A percentile compares a stretch with the other conserved stretches of the same genome.
Conservation (phyloP, 1,284 basidiomycete genomes). For the Phellopilus nigrolimitatus region DNA sequence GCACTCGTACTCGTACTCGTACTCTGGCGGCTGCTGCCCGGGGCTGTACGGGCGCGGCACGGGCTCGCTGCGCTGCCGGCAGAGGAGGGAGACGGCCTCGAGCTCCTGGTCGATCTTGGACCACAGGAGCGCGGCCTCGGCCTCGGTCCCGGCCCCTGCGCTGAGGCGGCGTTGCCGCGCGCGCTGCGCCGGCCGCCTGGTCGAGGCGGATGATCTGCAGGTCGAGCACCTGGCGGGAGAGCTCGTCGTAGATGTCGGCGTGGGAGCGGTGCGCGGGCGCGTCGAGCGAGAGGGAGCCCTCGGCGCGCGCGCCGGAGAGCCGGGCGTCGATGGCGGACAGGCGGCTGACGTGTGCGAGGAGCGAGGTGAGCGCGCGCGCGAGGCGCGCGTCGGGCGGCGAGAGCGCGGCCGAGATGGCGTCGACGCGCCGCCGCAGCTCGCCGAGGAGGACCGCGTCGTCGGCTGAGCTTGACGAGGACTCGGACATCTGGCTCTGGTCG, state of each 20-base stretch:
- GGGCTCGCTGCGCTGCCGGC: conserved; percentile 48
- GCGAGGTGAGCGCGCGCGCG: conserved; percentile 57
- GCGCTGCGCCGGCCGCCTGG: conserved; percentile 30
- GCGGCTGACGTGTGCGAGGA: conserved; percentile 62
- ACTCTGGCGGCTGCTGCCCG: conserved; percentile 57
- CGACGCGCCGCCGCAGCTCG: conserved; percentile 55
- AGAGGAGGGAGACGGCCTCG: conserved; percentile 61
- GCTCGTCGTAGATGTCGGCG: conserved; percentile 49
- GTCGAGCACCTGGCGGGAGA: conserved; percentile 65
- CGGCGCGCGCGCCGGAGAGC: conserved; percentile 7
- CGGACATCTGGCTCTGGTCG: conserved; percentile 41
- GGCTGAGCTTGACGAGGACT: conserved; percentile 33
- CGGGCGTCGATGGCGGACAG: conserved; percentile 39
- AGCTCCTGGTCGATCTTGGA: conserved; percentile 66
- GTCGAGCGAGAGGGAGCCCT: conserved; percentile 24
- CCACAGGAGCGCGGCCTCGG: conserved; percentile 70
- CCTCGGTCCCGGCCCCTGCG: too few relatives aligned
- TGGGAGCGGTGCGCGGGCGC: conserved; percentile 26
- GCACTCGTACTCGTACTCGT: too few relatives aligned
- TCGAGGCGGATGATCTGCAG: conserved; percentile 53
- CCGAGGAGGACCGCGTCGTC: conserved; percentile 52
- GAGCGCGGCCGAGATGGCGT: conserved; percentile 41
- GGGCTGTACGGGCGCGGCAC: conserved; percentile 29
- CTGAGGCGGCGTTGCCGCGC: conserved; percentile 39
- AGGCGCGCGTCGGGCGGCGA: conserved; percentile 50